A percentile compares a stretch with the other conserved stretches of the same genome.
Conservation (phyloP, 2,329 filamentous ascomycete species). For the Huntiella decipiens region DNA sequence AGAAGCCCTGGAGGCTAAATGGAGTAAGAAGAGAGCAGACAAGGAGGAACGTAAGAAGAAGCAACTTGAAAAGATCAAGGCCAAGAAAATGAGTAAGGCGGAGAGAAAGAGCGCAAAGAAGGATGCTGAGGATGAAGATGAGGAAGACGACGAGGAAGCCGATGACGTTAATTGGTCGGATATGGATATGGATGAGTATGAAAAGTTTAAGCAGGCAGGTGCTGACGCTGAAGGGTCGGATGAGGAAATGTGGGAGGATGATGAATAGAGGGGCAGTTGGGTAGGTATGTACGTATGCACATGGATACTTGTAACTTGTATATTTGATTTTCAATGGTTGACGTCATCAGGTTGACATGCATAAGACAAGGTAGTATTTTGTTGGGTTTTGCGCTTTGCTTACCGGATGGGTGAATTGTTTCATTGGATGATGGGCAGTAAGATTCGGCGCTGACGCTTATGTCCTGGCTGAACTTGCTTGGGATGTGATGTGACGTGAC, state of each 20-base stretch:
- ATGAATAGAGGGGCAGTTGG: constrained; percentile 1
- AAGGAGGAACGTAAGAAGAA: constrained; percentile 66
- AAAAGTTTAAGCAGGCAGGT: constrained; percentile 14
- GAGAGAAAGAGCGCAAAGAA: constrained; percentile 22
- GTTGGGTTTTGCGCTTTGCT: too few relatives aligned
- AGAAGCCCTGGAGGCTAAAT: constrained; percentile 60
- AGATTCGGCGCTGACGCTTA: too few relatives aligned
- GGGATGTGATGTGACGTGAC: too few relatives aligned
- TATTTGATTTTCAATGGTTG: too few relatives aligned
- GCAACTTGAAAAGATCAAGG: constrained; percentile 81
- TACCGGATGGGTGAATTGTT: too few relatives aligned
- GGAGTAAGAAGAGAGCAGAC: constrained; percentile 58
- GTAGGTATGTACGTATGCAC: too few relatives aligned
- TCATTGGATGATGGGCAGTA: too few relatives aligned
- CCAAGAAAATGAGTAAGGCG: constrained; percentile 42
- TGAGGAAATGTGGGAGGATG: constrained; percentile 9
- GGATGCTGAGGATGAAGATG: constrained; percentile 18
- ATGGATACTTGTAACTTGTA: too few relatives aligned
- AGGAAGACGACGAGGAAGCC: constrained; percentile 22
- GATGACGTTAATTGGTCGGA: constrained; percentile 17
- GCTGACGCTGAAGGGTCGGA: constrained; percentile 7
- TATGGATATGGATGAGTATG: constrained; percentile 25
- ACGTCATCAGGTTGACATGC: too few relatives aligned
- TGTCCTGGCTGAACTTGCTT: too few relatives aligned
- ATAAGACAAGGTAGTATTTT: too few relatives aligned